phyloP scores from a whole-genome alignment of 2,329 filamentous ascomycete genomes.

The Exserohilum turcica region DNA sequence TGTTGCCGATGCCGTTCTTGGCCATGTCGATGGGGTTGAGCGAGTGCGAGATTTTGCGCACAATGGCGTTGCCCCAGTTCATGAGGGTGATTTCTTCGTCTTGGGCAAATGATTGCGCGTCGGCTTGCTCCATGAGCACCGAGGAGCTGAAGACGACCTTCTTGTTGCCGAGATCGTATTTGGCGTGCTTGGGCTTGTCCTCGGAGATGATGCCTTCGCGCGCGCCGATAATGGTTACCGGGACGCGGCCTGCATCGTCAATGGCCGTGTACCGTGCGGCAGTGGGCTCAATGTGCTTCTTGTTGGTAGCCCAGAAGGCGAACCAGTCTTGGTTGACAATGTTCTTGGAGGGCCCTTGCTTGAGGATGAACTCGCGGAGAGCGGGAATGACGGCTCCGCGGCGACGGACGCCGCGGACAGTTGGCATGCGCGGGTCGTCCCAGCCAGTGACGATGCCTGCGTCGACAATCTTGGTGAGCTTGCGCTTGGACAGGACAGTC shows the following conservation, averaged over 20 bases:
- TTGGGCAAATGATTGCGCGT: constrained; percentile 78
- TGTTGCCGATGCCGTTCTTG: constrained; percentile 49
- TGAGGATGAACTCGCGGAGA: constrained; percentile 81
- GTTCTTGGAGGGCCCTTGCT: constrained; percentile 82
- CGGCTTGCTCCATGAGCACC: constrained; percentile 86
- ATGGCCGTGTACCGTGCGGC: constrained; percentile 61
- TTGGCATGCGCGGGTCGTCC: constrained; percentile 88
- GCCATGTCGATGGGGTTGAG: constrained; percentile 51
- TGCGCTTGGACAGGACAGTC: constrained; percentile 84
- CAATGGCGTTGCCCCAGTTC: constrained; percentile 92
- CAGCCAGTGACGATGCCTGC: constrained; percentile 77
- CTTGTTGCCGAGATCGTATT: constrained; percentile 88
- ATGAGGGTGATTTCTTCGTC: constrained; percentile 94
- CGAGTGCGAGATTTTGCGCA: constrained; percentile 66
- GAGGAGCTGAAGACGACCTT: constrained; percentile 78
- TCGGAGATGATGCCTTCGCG: constrained; percentile 62
- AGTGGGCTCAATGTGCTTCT: constrained; percentile 58
- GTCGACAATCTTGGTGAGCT: constrained; percentile 82
- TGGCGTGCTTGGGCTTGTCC: constrained; percentile 84
- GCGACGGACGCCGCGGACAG: constrained; percentile 76
- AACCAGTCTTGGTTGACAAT: constrained; percentile 86
- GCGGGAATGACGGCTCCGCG: constrained; percentile 80
- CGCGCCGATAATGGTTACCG: constrained; percentile 69
- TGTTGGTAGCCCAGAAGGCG: constrained; percentile 61
- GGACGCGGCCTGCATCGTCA: constrained; percentile 71